Conservation (phyloP, 2,329 filamentous ascomycete genomes). For the Fusarium hostae region DNA sequence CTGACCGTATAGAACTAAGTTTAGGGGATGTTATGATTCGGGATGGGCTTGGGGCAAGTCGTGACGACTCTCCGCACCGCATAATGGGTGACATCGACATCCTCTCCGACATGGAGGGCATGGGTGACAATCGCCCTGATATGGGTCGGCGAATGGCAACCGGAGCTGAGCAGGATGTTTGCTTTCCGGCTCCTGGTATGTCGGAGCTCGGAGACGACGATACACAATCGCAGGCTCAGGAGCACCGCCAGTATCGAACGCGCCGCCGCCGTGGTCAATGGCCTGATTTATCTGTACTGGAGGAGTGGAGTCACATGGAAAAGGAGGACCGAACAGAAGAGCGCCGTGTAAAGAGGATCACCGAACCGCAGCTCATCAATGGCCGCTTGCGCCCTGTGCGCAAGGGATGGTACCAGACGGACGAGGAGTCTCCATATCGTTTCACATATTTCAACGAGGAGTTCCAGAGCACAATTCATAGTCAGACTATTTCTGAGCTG, state of each 20-base stretch:
- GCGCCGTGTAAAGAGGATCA: conserved; percentile 88
- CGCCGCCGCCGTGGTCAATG: conserved; percentile 78
- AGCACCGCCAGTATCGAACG: conserved; percentile 49
- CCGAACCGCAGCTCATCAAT: conserved; percentile 91
- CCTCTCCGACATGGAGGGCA: conserved; percentile 44
- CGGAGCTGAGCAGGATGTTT: conserved; percentile 86
- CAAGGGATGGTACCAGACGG: conserved; percentile 83
- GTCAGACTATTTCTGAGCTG: conserved; percentile 92
- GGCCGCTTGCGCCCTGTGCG: conserved; percentile 86
- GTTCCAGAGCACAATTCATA: conserved; percentile 94
- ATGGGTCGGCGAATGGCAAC: conserved; percentile 62
- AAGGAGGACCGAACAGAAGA: conserved; percentile 85
- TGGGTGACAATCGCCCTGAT: conserved; percentile 47
- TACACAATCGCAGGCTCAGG: conserved; percentile 57
- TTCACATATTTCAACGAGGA: conserved; percentile 99
- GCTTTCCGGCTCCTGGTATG: conserved; percentile 79
- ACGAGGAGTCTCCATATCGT: conserved; percentile 90
- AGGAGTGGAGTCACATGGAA: conserved; percentile 91
- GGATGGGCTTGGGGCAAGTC: conserved; percentile 65
- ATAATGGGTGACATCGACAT: conserved; percentile 48
- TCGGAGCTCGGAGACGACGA: conserved; percentile 88
- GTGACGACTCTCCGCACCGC: conserved; percentile 46
- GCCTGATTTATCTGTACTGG: conserved; percentile 85
- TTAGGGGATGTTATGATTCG: conserved; percentile 78
- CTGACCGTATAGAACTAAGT: conserved; percentile 63